These are phyloP conservation scores for Coccomyxa subellipsoidea DNA, from an alignment of 163 green algal genomes.

Conservation along the genomic window DNA sequence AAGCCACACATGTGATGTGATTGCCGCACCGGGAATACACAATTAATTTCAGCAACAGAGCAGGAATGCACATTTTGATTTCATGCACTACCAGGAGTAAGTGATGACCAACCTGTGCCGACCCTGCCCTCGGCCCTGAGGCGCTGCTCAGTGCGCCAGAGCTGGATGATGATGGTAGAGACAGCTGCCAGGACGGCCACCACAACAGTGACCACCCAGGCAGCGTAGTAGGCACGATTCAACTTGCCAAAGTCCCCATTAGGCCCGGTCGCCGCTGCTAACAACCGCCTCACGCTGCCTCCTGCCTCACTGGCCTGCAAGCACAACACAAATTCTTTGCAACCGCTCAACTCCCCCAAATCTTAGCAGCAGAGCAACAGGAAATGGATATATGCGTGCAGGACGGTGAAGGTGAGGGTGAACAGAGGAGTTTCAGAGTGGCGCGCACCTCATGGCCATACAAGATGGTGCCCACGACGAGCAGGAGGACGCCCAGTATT, in stretches of 20 bases:
- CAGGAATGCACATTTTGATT: no score
- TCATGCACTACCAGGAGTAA: not conserved
- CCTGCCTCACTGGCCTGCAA: not conserved
- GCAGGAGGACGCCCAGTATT: not conserved
- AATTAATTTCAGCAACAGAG: no score
- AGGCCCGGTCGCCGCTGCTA: not conserved
- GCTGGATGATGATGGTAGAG: not conserved
- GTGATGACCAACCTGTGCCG: not conserved
- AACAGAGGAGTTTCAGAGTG: no score
- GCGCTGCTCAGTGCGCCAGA: not conserved
- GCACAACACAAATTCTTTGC: not conserved
- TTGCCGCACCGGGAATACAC: no score
- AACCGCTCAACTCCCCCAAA: no score
- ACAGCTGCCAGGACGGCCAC: not conserved
- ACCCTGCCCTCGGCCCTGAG: not conserved
- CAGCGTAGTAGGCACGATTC: not conserved
- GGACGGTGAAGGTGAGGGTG: no score
- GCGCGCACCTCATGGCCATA: conserved; percentile 2
- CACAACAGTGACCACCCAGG: not conserved
- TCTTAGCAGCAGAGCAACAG: no score
- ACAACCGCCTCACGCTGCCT: not conserved
- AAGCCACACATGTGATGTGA: no score
- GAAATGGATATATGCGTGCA: no score
- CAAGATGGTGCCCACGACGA: not conserved
- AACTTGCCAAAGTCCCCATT: not conserved